Evolutionary conservation across 345 rosid species (phyloP).

Genomic region (Schrenkiella parvula): DNA sequence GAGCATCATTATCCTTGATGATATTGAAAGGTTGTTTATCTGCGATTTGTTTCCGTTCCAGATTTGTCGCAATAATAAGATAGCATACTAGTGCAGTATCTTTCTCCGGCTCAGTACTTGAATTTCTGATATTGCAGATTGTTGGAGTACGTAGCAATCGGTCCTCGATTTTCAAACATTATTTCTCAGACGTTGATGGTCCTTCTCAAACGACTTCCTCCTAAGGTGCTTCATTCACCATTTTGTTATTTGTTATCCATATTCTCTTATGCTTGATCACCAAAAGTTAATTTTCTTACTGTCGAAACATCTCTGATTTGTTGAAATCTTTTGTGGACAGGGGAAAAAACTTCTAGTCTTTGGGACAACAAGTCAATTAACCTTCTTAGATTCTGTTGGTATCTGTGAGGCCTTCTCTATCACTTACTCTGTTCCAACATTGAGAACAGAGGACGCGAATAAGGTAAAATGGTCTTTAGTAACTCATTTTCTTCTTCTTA

Average conservation of each 20-base stretch:
- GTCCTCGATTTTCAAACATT: slow-evolving; percentile 94
- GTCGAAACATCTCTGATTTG: slow-evolving; percentile 3
- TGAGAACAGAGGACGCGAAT: slow-evolving; percentile 72
- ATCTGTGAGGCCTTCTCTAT: slow-evolving; percentile 74
- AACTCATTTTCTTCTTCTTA: neutral
- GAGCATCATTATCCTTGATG: slow-evolving; percentile 95
- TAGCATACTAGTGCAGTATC: neutral
- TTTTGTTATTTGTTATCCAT: neutral
- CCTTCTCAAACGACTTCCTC: slow-evolving; percentile 91
- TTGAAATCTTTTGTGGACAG: slow-evolving; percentile 35
- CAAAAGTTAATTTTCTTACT: neutral
- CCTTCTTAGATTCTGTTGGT: slow-evolving; percentile 77
- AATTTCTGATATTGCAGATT: slow-evolving; percentile 50
- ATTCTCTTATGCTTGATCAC: neutral
- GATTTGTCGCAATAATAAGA: neutral
- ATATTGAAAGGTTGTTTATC: slow-evolving; percentile 75
- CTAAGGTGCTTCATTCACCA: slow-evolving; percentile 54
- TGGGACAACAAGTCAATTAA: slow-evolving; percentile 88
- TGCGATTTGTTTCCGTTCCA: neutral
- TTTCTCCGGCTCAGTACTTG: neutral
- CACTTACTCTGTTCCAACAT: slow-evolving; percentile 67
- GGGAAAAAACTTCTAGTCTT: slow-evolving; percentile 88
- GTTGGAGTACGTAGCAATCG: slow-evolving; percentile 89
- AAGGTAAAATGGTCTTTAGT: slow-evolving; percentile 44
- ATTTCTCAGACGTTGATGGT: slow-evolving; percentile 87